These are phyloP conservation scores for Trypethelium eluteriae DNA, from an alignment of 495 filamentous ascomycete genomes.

Conservation along the genomic window DNA sequence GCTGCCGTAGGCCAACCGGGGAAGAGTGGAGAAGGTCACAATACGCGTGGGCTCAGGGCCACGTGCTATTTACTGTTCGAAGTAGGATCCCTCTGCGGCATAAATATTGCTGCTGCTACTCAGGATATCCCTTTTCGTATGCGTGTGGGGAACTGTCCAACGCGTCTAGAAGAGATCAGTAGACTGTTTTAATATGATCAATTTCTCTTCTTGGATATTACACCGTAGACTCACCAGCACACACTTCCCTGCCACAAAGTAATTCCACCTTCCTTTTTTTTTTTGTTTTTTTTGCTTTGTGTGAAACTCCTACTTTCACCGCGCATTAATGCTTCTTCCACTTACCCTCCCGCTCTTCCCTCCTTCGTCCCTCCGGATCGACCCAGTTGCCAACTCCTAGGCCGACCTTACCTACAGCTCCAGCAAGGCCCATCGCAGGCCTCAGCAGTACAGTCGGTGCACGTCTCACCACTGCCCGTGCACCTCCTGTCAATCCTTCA, in stretches of 20 bases:
- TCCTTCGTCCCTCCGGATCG: conserved; percentile 51
- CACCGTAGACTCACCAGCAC: not conserved
- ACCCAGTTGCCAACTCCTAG: conserved; percentile 89
- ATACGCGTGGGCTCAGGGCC: no score
- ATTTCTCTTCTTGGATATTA: not conserved
- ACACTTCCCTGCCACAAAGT: not conserved
- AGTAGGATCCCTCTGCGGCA: no score
- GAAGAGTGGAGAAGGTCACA: not conserved
- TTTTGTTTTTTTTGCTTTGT: not conserved
- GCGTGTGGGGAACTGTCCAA: no score
- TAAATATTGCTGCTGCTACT: no score
- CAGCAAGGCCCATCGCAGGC: conserved; percentile 82
- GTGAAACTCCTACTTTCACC: not conserved
- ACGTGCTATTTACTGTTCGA: no score
- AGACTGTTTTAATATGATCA: no score
- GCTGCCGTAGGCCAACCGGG: not conserved
- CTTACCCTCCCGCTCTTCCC: not conserved
- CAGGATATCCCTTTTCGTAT: no score
- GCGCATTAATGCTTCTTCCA: not conserved
- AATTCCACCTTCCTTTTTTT: not conserved
- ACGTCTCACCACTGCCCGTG: conserved; percentile 66
- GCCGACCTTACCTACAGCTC: conserved; percentile 81
- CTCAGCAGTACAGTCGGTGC: conserved; percentile 86
- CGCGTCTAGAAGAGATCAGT: no score
- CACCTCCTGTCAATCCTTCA: conserved; percentile 71